Base-by-base conservation (phyloP, 1,284 basidiomycete genomes). In the Sphaerobolus stellatus region DNA sequence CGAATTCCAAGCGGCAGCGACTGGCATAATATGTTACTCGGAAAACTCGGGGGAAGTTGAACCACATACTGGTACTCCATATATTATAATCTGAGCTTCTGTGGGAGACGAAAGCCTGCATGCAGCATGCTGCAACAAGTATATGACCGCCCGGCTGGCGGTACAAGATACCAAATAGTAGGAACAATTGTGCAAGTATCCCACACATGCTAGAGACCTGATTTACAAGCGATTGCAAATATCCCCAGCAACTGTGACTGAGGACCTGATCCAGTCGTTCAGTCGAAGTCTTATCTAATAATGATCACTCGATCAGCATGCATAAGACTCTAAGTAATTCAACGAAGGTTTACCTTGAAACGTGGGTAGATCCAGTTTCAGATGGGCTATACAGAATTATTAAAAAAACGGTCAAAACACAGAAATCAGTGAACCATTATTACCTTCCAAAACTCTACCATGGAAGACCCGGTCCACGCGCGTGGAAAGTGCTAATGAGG, bases 291-390 rank as follows among this genome's bases (percentile, higher is more conserved):
- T 18, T 16, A 22, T 25, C 48, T 24, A n/a, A 31, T n/a, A 4
- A 22, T n/a, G 2, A 53, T 16, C 11, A 50, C 14, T 38, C n/a
- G 7, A 31, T 20, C n/a, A n/a, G n/a, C n/a, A 4, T n/a, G 30
- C 31, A 3, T 43, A 43, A 22, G 11, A 22, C 7, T n/a, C 22
- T 5, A 18, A 22, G 28, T n/a, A 18, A 14, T 20, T 22, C 3
- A 24, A n/a, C 28, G n/a, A 5, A 22, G 6, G 4, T 43, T 43
- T 52, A 55, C 53, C 53, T 51, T 55, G 14, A 13, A 28, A 25
- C 2, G 53, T 50, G 18, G 30, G 30, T 14, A 55, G 22, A 55
- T 55, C 53, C 9, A 55, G 28, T 2, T 41, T 50, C 2, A 55
- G 6, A 18, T 34, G 24, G 2, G 48, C 53, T 55, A 27, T 20